These are phyloP conservation scores for Staphylotrichum longicolle DNA, from an alignment of 495 filamentous ascomycete species.

Conservation along the genomic window DNA sequence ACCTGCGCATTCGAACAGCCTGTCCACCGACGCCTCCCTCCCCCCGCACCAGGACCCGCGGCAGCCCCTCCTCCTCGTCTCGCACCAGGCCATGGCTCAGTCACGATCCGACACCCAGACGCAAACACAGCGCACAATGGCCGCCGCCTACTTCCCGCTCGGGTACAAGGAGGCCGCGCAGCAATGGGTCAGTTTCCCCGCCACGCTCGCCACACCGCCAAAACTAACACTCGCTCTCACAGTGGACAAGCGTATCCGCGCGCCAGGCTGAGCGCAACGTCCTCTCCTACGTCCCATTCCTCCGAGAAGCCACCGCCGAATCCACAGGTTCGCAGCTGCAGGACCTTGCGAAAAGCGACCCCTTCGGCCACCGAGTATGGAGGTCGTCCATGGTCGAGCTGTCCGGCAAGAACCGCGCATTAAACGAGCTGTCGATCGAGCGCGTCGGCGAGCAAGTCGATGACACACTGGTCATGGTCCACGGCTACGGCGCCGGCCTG, in stretches of 20 bases:
- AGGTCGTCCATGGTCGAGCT: conserved; percentile 80
- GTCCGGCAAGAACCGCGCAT: conserved; percentile 75
- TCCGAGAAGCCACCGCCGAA: conserved; percentile 65
- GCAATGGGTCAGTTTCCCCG: conserved; percentile 73
- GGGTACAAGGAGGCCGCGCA: conserved; percentile 86
- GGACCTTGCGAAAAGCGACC: conserved; percentile 60
- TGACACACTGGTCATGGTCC: conserved; percentile 89
- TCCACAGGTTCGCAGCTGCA: conserved; percentile 35
- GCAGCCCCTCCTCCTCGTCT: conserved; percentile 49
- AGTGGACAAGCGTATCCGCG: conserved; percentile 83
- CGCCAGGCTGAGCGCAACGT: conserved; percentile 88
- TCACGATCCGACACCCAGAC: conserved; percentile 30
- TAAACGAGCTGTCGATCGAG: conserved; percentile 94
- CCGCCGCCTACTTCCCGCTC: conserved; percentile 65
- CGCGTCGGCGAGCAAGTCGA: conserved; percentile 74
- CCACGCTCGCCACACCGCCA: background rate
- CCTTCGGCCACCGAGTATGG: conserved; percentile 83
- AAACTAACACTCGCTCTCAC: conserved; percentile 6
- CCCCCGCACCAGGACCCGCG: conserved; percentile 34
- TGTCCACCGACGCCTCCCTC: conserved; percentile 37
- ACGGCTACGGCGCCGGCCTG: conserved; percentile 92
- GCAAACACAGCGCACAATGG: conserved; percentile 4
- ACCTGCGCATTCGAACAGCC: conserved; percentile 27
- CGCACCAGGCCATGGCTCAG: conserved; percentile 34
- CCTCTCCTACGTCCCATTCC: conserved; percentile 80